Base-by-base conservation (phyloP, 306 rosid species). In the Cicer cuneatum region DNA sequence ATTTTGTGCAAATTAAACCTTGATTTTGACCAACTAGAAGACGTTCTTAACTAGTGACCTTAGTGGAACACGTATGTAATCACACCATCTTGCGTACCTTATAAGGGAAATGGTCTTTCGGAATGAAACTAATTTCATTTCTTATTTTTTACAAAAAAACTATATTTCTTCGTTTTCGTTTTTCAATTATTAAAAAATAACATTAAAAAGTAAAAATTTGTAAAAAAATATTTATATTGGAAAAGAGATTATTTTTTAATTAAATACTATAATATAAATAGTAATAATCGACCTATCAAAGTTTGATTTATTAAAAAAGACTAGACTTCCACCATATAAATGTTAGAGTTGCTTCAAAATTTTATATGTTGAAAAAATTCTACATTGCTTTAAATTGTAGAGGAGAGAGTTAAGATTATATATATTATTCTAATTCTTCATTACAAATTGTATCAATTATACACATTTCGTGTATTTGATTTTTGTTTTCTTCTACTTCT, bases 51-150 rank as follows among this genome's bases (percentile, higher is more conserved):
- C 58, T 47, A 71, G 74, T 86, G 83, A 81, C 83, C 76, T 29
- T 81, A 86, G 89, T 88, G 96, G 91, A 83, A 82, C 89, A 88
- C 89, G 90, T 75, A 61, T 67, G 82, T 84, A 88, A 71, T 81
- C 83, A 84, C 87, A 84, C 87, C 39, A 47, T n/a, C 59, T 7
- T 52, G 12, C 29, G 59, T 52, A 52, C 68, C 46, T 8, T 39
- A 14, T 24, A 16, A 13, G 75, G 78, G n/a, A 40, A 40, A 53
- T 56, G 47, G 57, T 72, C 78, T 76, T 79, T 69, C 45, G 11
- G 0, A 57, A 57, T 29, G 7, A 41, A 56, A 12, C 0, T 19
- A 42, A 72, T n/a, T 12, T 35, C 29, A n/a, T 51, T 2, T 15
- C 6, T 51, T 12, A 0, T 15, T 14, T 51, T 5, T 13, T 7